phyloP scores from a whole-genome alignment of 805 yeast genomes.

The Yamadazyma ubonensis region DNA sequence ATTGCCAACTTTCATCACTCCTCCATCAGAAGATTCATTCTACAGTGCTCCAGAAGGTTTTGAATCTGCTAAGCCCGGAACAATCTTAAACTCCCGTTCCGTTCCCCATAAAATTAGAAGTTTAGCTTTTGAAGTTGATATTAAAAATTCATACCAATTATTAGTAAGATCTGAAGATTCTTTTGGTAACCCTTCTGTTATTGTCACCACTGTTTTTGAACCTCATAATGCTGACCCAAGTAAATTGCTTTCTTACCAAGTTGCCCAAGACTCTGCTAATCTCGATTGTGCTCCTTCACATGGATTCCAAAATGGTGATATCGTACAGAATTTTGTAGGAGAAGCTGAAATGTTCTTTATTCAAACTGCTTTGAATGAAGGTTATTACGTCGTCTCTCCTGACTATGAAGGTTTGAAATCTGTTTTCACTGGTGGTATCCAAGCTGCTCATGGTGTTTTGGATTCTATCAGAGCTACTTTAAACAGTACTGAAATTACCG shows the following conservation, averaged over 20 bases:
- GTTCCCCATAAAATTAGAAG: constrained; percentile 21
- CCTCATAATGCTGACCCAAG: constrained; percentile 29
- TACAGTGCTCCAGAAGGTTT: constrained; percentile 24
- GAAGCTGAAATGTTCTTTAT: constrained; percentile 19
- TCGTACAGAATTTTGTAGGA: constrained; percentile 11
- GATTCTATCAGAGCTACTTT: constrained; percentile 32
- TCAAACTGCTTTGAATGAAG: constrained; percentile 23
- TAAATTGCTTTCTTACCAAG: constrained; percentile 28
- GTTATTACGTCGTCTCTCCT: constrained; percentile 34
- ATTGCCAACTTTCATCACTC: constrained; percentile 1
- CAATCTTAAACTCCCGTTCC: constrained; percentile 22
- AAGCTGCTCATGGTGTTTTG: constrained; percentile 30
- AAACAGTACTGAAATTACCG: constrained; percentile 17
- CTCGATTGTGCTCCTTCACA: constrained; percentile 29
- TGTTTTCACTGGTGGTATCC: constrained; percentile 32
- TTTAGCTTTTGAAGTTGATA: constrained; percentile 18
- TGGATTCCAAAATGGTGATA: constrained; percentile 18
- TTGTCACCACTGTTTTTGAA: constrained; percentile 27
- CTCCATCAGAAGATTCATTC: constrained; percentile 24
- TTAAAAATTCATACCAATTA: constrained; percentile 24
- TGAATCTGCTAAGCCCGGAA: constrained; percentile 21
- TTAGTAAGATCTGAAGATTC: constrained; percentile 23
- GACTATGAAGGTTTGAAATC: constrained; percentile 37
- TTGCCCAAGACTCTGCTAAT: constrained; percentile 28
- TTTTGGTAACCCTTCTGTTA: constrained; percentile 24